Conservation (phyloP, 495 filamentous ascomycete species). For the Aspergillus kassunensis region DNA sequence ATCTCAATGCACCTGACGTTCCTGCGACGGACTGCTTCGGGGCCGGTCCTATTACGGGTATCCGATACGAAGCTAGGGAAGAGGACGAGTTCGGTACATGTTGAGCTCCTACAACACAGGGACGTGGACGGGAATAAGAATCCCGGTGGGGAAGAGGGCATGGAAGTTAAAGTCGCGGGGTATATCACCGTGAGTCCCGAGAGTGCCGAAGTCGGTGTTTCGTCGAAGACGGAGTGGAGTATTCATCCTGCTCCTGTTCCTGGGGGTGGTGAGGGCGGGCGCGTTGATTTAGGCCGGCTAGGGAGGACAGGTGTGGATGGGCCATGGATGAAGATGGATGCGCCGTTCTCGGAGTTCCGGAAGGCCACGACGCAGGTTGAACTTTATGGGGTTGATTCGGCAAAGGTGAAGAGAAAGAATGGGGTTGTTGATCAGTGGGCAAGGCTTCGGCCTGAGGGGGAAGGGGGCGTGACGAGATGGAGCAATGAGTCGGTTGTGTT, state of each 20-base stretch:
- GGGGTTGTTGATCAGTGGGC: conserved; percentile 67
- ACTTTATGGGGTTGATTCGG: conserved; percentile 50
- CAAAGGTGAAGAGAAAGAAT: conserved; percentile 16
- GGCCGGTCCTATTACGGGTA: conserved; percentile 59
- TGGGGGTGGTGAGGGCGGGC: conserved; percentile 20
- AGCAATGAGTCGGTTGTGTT: conserved; percentile 55
- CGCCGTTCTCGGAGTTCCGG: conserved; percentile 45
- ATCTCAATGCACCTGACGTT: conserved; percentile 66
- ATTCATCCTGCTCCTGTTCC: conserved; percentile 45
- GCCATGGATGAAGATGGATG: conserved; percentile 26
- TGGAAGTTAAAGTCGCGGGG: conserved; percentile 58
- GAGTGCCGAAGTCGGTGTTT: conserved; percentile 53
- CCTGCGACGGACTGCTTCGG: conserved; percentile 62
- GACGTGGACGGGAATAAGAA: conserved; percentile 13
- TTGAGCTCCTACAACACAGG: conserved; percentile 53
- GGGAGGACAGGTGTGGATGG: conserved; percentile 36
- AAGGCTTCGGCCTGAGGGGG: conserved; percentile 36
- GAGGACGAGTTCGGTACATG: conserved; percentile 65
- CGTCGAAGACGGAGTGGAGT: conserved; percentile 48
- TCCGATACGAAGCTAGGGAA: conserved; percentile 70
- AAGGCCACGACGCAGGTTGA: conserved; percentile 52
- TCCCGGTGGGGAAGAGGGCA: background rate
- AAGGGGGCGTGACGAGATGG: conserved; percentile 41
- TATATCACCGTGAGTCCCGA: conserved; percentile 68
- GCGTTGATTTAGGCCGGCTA: conserved; percentile 26